Evolutionary conservation across 768 basidiomycete species (phyloP).

Genomic region (Tulasnella calospora): DNA sequence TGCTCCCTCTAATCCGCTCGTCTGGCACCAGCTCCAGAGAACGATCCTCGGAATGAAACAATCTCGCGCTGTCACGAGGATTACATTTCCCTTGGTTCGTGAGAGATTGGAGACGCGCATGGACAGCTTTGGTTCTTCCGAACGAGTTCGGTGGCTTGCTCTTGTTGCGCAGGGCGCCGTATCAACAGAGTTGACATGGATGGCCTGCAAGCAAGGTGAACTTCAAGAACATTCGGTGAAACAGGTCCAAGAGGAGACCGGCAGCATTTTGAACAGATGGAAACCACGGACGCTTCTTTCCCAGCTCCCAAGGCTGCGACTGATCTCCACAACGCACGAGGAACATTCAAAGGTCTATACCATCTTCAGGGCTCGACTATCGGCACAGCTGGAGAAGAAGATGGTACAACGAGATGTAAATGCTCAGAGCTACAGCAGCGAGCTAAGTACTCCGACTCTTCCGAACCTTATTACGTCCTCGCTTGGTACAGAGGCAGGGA

Average conservation of each 20-base stretch:
- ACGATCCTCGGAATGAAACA: no score
- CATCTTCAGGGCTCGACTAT: no score
- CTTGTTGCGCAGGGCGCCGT: background rate
- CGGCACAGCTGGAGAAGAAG: no score
- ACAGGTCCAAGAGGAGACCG: no score
- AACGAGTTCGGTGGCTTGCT: background rate
- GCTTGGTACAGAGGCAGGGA: background rate
- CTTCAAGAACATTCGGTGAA: background rate
- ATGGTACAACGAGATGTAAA: background rate
- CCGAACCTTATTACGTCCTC: background rate
- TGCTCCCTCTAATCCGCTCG: no score
- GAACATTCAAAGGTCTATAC: no score
- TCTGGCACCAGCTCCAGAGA: no score
- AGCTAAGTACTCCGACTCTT: background rate
- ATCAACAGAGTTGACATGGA: background rate
- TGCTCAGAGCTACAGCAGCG: background rate
- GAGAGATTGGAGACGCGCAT: background rate
- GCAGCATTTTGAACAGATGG: no score
- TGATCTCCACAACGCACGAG: no score
- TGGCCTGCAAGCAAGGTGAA: background rate
- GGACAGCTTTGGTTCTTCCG: background rate
- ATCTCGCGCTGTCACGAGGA: no score
- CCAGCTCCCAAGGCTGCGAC: no score
- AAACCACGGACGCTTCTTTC: background rate
- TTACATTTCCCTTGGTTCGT: no score